Conservation (phyloP, 768 basidiomycete genomes). For the Terana coerulea region DNA sequence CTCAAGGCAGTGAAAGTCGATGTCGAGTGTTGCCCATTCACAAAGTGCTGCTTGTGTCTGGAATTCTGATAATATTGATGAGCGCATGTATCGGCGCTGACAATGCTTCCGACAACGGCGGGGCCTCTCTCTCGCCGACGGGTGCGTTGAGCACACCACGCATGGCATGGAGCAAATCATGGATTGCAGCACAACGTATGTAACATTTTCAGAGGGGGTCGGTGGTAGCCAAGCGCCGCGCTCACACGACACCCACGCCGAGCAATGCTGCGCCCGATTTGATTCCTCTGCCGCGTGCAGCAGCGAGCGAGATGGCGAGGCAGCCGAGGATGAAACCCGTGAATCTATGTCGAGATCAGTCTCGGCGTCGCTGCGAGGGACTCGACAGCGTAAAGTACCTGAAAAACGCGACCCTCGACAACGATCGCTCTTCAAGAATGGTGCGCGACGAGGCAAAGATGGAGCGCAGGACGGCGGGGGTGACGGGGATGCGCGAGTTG, state of each 20-base stretch:
- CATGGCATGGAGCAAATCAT: too few relatives aligned
- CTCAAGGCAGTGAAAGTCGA: too few relatives aligned
- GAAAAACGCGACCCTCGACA: slow-evolving; percentile 85
- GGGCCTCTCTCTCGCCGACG: too few relatives aligned
- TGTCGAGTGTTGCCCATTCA: too few relatives aligned
- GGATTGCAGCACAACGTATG: too few relatives aligned
- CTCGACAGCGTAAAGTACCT: slow-evolving; percentile 48
- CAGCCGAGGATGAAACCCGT: slow-evolving; percentile 82
- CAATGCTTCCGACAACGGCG: too few relatives aligned
- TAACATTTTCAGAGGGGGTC: too few relatives aligned
- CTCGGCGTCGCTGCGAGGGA: background rate
- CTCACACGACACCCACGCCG: slow-evolving; percentile 47
- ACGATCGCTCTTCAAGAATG: slow-evolving; percentile 75
- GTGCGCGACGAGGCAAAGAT: slow-evolving; percentile 87
- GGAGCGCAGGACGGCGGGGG: slow-evolving; percentile 74
- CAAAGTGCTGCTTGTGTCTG: too few relatives aligned
- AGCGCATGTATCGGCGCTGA: too few relatives aligned
- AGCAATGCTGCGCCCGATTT: slow-evolving; percentile 63
- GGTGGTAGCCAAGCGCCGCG: too few relatives aligned
- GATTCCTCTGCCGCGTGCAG: slow-evolving; percentile 66
- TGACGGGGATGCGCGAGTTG: slow-evolving; percentile 73
- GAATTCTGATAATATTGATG: too few relatives aligned
- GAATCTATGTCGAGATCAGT: slow-evolving; percentile 45
- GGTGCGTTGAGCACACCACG: too few relatives aligned
- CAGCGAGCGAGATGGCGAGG: slow-evolving; percentile 71